Conservation (phyloP, 2,329 filamentous ascomycete genomes). For the Cordyceps pruinosa region DNA sequence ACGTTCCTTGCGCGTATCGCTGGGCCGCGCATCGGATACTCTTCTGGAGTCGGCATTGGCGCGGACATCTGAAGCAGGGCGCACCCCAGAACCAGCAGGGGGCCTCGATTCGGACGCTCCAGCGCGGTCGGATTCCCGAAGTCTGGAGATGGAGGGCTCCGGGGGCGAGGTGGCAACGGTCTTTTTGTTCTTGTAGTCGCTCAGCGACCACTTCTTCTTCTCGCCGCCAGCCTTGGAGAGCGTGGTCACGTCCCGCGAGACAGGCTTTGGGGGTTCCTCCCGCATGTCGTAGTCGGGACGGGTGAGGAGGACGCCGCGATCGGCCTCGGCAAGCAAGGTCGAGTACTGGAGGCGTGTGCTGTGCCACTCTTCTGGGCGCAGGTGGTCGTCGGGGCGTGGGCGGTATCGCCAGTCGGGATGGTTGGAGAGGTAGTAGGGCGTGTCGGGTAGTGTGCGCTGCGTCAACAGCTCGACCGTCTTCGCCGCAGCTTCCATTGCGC, state of each 20-base stretch:
- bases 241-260: slow-evolving; percentile 28
- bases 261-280: slow-evolving; percentile 39
- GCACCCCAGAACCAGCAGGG: slow-evolving; percentile 7
- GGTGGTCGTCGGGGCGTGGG: slow-evolving; percentile 32
- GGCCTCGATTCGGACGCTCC: slow-evolving; percentile 15
- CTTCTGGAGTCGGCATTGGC: background rate
- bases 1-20: slow-evolving; percentile 17
- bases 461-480: slow-evolving; percentile 48
- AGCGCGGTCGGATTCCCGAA: slow-evolving; percentile 26
- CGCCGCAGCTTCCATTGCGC: slow-evolving; percentile 53
- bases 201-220: slow-evolving; percentile 52
- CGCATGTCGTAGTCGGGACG: slow-evolving; percentile 52
- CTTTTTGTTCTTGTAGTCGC: slow-evolving; percentile 54
- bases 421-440: slow-evolving; percentile 47
- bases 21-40: slow-evolving; percentile 14
- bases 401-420: slow-evolving; percentile 42
- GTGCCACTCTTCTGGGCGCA: slow-evolving; percentile 42
- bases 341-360: slow-evolving; percentile 47
- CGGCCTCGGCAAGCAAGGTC: slow-evolving; percentile 50
- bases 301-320: slow-evolving; percentile 51
- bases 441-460: slow-evolving; percentile 44
- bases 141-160: slow-evolving; percentile 26
- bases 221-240: slow-evolving; percentile 36
- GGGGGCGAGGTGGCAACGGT: slow-evolving; percentile 28
- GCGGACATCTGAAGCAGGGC: slow-evolving; percentile 7